Evolutionary conservation across 1,139 yeast species (phyloP).

Genomic region (Yamadazyma epiphylla): DNA sequence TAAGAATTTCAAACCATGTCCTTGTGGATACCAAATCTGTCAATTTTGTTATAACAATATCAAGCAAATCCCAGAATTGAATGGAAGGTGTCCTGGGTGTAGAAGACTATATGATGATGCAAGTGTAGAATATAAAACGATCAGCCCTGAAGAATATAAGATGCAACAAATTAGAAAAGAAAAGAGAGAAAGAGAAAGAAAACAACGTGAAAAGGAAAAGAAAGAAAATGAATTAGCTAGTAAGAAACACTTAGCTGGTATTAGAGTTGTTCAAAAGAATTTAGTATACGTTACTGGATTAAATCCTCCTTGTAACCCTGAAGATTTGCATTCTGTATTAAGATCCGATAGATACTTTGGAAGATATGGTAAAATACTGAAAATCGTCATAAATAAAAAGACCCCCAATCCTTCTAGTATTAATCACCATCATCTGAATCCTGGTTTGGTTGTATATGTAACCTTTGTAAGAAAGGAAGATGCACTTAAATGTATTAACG

Average conservation of each 20-base stretch:
- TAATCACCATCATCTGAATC: conserved; percentile 44
- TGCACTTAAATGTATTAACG: conserved; percentile 88
- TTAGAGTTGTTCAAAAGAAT: conserved; percentile 96
- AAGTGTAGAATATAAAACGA: conserved; percentile 78
- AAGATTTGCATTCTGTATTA: conserved; percentile 79
- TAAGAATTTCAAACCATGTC: conserved; percentile 96
- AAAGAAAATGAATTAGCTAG: conserved; percentile 87
- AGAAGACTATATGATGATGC: conserved; percentile 93
- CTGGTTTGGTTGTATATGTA: conserved; percentile 93
- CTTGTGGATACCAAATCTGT: conserved; percentile 98
- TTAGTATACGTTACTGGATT: conserved; percentile 94
- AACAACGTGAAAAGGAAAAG: conserved; percentile 86
- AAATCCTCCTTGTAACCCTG: conserved; percentile 86
- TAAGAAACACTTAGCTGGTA: conserved; percentile 91
- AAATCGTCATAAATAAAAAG: conserved; percentile 87
- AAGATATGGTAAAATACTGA: conserved; percentile 93
- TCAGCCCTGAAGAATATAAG: conserved; percentile 82
- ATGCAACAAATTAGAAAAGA: conserved; percentile 76
- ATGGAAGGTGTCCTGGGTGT: conserved; percentile 97
- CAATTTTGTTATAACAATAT: conserved; percentile 97
- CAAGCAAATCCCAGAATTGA: conserved; percentile 89
- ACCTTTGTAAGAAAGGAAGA: conserved; percentile 92
- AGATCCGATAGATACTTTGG: conserved; percentile 95
- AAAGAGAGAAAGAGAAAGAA: conserved; percentile 79
- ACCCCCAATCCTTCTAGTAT: conserved; percentile 42